Evolutionary conservation across 768 basidiomycete genomes (phyloP).

Genomic region (Mycena filopes): DNA sequence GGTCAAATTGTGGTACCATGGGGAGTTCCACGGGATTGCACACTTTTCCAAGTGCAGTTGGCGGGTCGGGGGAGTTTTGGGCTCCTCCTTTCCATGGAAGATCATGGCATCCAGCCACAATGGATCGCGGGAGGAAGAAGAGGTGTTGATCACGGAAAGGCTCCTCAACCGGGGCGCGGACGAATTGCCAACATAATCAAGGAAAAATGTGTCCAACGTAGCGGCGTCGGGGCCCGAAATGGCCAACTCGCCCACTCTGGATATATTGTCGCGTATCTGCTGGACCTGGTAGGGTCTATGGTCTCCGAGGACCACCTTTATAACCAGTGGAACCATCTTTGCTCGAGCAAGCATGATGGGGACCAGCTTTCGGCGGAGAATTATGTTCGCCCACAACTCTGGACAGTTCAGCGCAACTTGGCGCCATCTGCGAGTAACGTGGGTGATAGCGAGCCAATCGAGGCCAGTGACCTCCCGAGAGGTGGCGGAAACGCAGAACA

Average conservation of each 20-base stretch:
- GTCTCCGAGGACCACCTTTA: constrained; percentile 9
- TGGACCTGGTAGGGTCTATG: neutral
- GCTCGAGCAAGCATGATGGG: constrained; percentile 23
- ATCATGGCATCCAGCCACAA: constrained; percentile 22
- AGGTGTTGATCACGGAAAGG: constrained; percentile 4
- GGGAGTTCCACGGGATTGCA: constrained; percentile 32
- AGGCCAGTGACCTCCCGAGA: neutral
- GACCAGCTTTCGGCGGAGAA: constrained; percentile 18
- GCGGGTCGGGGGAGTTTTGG: neutral
- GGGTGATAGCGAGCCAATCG: constrained; percentile 24
- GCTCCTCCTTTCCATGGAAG: constrained; percentile 1
- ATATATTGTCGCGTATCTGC: neutral
- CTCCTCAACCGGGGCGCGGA: neutral
- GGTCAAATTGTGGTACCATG: constrained; percentile 27
- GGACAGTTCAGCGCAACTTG: constrained; percentile 23
- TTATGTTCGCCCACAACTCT: constrained; percentile 27
- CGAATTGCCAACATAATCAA: neutral
- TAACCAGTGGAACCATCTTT: constrained; percentile 17
- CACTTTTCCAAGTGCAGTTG: constrained; percentile 23
- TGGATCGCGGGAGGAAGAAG: neutral
- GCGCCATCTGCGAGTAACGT: constrained; percentile 25
- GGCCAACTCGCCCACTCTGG: constrained; percentile 1
- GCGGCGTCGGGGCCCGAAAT: neutral
- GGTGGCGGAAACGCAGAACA: neutral
- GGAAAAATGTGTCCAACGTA: constrained; percentile 2